Conservation (phyloP, 129 eudicot genomes). For the Arctium lappa region DNA sequence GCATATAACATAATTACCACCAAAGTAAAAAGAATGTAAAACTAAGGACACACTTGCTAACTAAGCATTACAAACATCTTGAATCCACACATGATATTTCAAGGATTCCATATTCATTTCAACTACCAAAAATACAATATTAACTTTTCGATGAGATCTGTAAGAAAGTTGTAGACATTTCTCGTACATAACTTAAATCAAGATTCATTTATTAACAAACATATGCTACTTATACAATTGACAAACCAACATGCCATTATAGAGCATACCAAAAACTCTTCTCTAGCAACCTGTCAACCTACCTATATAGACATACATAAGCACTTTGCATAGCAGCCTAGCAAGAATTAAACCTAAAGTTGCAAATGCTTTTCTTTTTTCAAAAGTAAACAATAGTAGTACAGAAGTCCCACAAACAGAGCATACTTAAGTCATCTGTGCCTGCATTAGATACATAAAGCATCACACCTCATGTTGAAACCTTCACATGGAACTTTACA, state of each 20-base stretch:
- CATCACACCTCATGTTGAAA: not conserved
- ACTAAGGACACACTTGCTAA: not conserved
- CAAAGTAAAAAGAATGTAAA: not conserved
- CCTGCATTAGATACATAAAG: not conserved
- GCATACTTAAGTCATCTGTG: not conserved
- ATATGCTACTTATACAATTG: not conserved
- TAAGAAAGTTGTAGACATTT: not conserved
- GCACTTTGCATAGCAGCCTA: not conserved
- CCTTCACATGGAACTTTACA: not conserved
- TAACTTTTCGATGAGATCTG: not conserved
- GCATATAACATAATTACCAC: not conserved
- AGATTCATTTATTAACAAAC: not conserved
- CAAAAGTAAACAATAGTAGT: not conserved
- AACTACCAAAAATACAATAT: not conserved
- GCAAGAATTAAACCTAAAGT: not conserved
- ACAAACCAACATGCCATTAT: not conserved
- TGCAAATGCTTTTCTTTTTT: not conserved
- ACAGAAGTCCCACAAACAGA: not conserved
- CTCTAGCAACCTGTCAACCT: not conserved
- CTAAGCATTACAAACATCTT: not conserved
- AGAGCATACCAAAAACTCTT: not conserved
- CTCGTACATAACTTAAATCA: not conserved
- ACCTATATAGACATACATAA: not conserved
- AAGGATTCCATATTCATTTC: not conserved
- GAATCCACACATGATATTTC: not conserved